Conservation (phyloP, 2,329 filamentous ascomycete species). For the Fusarium brevicatenulatum region DNA sequence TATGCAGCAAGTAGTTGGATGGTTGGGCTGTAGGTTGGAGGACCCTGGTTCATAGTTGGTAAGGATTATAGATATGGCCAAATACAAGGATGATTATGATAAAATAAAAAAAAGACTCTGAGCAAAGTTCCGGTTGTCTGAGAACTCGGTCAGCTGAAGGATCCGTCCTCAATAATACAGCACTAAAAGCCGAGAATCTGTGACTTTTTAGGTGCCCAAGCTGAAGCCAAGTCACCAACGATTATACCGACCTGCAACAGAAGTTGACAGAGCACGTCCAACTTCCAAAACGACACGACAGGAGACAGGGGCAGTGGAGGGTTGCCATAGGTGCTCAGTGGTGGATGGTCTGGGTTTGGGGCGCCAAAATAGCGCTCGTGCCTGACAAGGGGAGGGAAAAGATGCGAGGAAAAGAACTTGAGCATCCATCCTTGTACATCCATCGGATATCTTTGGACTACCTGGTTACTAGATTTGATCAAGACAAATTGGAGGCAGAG, state of each 20-base stretch:
- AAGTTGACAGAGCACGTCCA: slow-evolving; percentile 11
- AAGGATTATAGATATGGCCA: not conserved
- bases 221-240: slow-evolving; percentile 18
- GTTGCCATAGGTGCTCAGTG: slow-evolving; percentile 25
- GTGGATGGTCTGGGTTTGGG: slow-evolving; percentile 1
- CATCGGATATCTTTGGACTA: not conserved
- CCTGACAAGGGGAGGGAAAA: slow-evolving; percentile 3
- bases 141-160: slow-evolving; percentile 28
- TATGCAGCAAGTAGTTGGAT: not conserved
- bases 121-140: slow-evolving; percentile 13
- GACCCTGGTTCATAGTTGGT: not conserved
- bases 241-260: not conserved
- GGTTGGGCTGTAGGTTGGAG: not conserved
- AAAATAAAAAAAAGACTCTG: not conserved
- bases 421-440: not conserved
- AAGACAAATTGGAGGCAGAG: not conserved
- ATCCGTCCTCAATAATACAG: slow-evolving; percentile 7
- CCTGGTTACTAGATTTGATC: not conserved
- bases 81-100: slow-evolving; percentile 1
- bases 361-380: slow-evolving; percentile 28
- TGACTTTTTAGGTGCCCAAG: slow-evolving; percentile 30
- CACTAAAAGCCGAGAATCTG: slow-evolving; percentile 10
- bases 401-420: not conserved
- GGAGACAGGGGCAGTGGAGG: slow-evolving; percentile 25
- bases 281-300: slow-evolving; percentile 16